Percentiles rank a stretch among this genome's conserved stretches.
phyloP scores from a whole-genome alignment of 2,329 filamentous ascomycete species.

The Pseudogymnoascus sp. region DNA sequence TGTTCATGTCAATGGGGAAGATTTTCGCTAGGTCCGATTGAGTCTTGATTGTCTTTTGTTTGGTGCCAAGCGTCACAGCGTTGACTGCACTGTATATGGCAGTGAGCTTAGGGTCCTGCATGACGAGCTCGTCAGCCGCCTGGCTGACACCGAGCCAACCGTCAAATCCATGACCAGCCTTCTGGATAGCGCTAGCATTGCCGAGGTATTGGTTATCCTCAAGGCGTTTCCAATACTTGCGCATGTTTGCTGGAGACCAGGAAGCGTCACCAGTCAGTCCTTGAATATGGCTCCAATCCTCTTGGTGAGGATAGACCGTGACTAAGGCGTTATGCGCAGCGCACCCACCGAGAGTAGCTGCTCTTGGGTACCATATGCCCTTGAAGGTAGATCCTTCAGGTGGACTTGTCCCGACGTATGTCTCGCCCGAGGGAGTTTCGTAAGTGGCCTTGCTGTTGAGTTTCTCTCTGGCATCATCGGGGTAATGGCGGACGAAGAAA shows the following conservation, averaged over 20 bases:
- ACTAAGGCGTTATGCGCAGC: slow-evolving; percentile 32
- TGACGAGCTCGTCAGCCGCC: slow-evolving; percentile 12
- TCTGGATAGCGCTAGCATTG: slow-evolving; percentile 25
- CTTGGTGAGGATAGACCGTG: slow-evolving; percentile 34
- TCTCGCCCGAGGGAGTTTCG: slow-evolving; percentile 15
- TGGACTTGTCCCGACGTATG: slow-evolving; percentile 25
- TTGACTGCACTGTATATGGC: slow-evolving; percentile 19
- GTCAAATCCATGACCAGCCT: slow-evolving; percentile 36
- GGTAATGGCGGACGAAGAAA: slow-evolving; percentile 48
- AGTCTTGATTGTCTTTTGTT: slow-evolving; percentile 10
- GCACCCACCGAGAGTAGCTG: slow-evolving; percentile 34
- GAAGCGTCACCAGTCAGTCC: slow-evolving; percentile 37
- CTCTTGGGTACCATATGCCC: slow-evolving; percentile 35
- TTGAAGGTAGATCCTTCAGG: slow-evolving; percentile 29
- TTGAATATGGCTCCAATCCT: slow-evolving; percentile 38
- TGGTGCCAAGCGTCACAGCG: slow-evolving; percentile 13
- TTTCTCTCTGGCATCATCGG: slow-evolving; percentile 37
- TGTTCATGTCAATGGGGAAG: slow-evolving; percentile 22
- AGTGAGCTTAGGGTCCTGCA: slow-evolving; percentile 18
- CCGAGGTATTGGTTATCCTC: slow-evolving; percentile 40
- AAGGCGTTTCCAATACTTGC: slow-evolving; percentile 35
- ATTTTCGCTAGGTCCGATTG: slow-evolving; percentile 13
- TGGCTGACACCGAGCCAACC: slow-evolving; percentile 30
- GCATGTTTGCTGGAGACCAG: slow-evolving; percentile 38
- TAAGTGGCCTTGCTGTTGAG: slow-evolving; percentile 40